These are phyloP conservation scores for Capillidium rhysosporum DNA, from an alignment of 371 early-diverging fungal species.

Conservation along the genomic window DNA sequence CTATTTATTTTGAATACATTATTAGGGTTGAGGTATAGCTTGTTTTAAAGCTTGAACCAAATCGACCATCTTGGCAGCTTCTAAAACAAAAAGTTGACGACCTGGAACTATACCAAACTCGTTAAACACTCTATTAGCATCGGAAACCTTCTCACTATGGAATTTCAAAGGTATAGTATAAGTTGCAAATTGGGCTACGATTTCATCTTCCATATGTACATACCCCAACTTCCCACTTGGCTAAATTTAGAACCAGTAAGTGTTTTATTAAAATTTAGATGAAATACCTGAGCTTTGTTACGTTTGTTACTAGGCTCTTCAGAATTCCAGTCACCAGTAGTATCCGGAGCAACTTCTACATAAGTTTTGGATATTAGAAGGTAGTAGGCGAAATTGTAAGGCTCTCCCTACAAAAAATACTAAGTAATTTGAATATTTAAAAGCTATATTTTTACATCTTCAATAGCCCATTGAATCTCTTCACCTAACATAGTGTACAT, in stretches of 20 bases:
- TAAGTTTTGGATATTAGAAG: constrained; percentile 69
- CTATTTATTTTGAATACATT: background rate
- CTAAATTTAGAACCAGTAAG: constrained; percentile 7
- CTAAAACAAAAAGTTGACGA: constrained; percentile 50
- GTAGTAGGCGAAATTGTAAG: constrained; percentile 61
- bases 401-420: constrained; percentile 26
- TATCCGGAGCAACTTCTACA: constrained; percentile 46
- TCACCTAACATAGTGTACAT: constrained; percentile 74
- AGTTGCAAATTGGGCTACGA: constrained; percentile 42
- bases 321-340: constrained; percentile 15
- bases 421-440: background rate
- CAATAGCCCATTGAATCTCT: constrained; percentile 57
- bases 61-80: constrained; percentile 28
- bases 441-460: constrained; percentile 30
- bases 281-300: constrained; percentile 22
- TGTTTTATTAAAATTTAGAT: background rate
- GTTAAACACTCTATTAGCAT: constrained; percentile 59
- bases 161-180: constrained; percentile 45
- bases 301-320: constrained; percentile 16
- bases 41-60: constrained; percentile 18
- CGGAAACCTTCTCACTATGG: constrained; percentile 31
- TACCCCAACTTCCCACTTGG: constrained; percentile 32
- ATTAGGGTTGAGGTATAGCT: constrained; percentile 6
- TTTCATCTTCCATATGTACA: constrained; percentile 83
- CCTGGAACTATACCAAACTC: constrained; percentile 69